These are phyloP conservation scores for Chlamydomonas incerta DNA, from an alignment of 139 green algal species.

Conservation along the genomic window DNA sequence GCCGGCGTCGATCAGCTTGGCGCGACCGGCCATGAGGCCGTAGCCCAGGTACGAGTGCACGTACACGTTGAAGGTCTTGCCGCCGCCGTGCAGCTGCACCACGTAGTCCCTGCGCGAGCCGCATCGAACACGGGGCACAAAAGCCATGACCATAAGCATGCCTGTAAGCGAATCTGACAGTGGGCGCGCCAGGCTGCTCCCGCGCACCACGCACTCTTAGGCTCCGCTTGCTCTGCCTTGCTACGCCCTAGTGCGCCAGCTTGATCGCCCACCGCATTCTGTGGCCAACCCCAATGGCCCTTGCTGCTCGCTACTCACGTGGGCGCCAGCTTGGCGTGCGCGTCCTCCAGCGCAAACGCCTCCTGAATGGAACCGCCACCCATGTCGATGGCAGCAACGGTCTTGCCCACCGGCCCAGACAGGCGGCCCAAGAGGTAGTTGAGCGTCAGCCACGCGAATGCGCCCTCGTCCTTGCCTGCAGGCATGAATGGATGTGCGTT, in stretches of 20 bases:
- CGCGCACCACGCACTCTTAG: no score
- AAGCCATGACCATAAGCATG: no score
- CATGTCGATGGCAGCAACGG: constrained; percentile 93
- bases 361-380: constrained; percentile 93
- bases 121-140: no score
- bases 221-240: no score
- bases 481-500: no score
- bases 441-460: constrained; percentile 97
- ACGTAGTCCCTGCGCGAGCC: constrained; percentile 17
- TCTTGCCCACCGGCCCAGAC: constrained; percentile 64
- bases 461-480: constrained; percentile 90
- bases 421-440: constrained; percentile 97
- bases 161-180: no score
- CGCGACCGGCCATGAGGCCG: constrained; percentile 95
- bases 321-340: constrained; percentile 68
- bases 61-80: constrained; percentile 90
- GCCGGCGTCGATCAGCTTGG: constrained; percentile 73
- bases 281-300: no score
- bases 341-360: constrained; percentile 83
- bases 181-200: no score
- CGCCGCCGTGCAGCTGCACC: constrained; percentile 53
- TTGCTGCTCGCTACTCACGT: constrained; percentile 28
- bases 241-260: no score
- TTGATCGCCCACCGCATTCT: no score
- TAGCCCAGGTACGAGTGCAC: constrained; percentile 97